These are phyloP conservation scores for Metschnikowia rubicola DNA, from an alignment of 805 yeast species.

Conservation along the genomic window DNA sequence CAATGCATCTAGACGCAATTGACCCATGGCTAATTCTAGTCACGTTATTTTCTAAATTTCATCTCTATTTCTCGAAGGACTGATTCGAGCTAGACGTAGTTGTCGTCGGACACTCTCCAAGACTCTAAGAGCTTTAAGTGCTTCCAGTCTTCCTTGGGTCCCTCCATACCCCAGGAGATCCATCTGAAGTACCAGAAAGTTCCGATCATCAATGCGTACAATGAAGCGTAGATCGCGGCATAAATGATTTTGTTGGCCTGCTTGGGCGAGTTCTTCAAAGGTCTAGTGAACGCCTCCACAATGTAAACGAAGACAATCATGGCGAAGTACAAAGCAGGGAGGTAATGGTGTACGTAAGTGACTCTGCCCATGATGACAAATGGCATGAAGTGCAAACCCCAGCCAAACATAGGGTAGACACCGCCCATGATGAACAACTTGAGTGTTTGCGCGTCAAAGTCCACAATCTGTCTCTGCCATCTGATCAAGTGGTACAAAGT, in stretches of 20 bases:
- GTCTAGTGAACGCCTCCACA: conserved; percentile 44
- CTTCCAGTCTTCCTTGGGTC: conserved; percentile 37
- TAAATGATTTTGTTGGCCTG: conserved; percentile 7
- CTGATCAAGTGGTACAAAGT: conserved; percentile 37
- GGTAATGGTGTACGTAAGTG: conserved; percentile 92
- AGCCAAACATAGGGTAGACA: conserved; percentile 80
- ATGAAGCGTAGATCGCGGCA: conserved; percentile 37
- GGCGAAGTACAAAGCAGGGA: conserved; percentile 95
- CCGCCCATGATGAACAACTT: conserved; percentile 67
- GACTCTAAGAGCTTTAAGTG: conserved; percentile 38
- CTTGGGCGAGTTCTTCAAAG: conserved; percentile 14
- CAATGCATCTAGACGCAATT: too few relatives aligned
- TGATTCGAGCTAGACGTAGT: conserved; percentile 20
- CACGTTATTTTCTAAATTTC: too few relatives aligned
- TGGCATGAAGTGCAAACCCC: conserved; percentile 87
- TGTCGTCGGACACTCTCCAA: conserved; percentile 42
- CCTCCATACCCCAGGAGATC: conserved; percentile 78
- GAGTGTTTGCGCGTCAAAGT: conserved; percentile 47
- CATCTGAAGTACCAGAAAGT: conserved; percentile 61
- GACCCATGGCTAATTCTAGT: too few relatives aligned
- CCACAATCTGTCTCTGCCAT: conserved; percentile 71
- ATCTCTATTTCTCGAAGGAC: too few relatives aligned
- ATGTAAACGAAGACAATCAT: conserved; percentile 67
- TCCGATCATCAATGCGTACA: conserved; percentile 52
- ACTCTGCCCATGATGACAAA: conserved; percentile 94